Evolutionary conservation across 129 eudicot genomes (phyloP), one percentile per base, ranked within the genome.

Genomic region (Deinandra increscens): DNA sequence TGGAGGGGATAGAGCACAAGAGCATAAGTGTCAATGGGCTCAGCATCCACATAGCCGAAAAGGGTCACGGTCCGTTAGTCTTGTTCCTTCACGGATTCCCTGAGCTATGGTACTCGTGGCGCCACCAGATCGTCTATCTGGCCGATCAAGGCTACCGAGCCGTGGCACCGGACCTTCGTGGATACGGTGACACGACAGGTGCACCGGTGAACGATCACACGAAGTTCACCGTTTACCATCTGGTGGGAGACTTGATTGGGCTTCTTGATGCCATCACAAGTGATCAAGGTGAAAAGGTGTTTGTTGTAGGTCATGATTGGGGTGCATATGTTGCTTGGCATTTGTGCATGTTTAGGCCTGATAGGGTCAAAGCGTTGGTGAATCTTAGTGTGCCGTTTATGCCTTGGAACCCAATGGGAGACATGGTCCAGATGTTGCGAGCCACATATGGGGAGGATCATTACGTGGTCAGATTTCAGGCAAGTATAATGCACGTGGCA

Each of bases 251-350:
- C 41, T 45, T 84, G 56, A 69, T 78, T 29, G 85, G 79, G 23
- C 81, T 80, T 53, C 51, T 84, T 43, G 85, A 77, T 56, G 81
- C 82, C 5, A 56, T 84, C 61, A 75, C 79, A 6, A 72, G 62
- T 5, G 64, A 78, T n/a, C n/a, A n/a, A 7, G 71, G 70, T 11
- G 85, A 81, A 23, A 81, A 81, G 68, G 84, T 76, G 73, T 77
- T 79, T 41, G 85, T 81, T 50, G 88, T 83, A 14, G 87, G 87
- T 22, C 87, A 79, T 62, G 87, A 83, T 46, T 83, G 87, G 84
- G 87, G 87, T 31, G 87, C 84, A 0, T 6, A 10, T 0, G 14
- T 83, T 8, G 80, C 84, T 56, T 83, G 88, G 88, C 19, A 72
- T 56, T 37, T 83, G 62, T 64, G 82, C 71, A 13, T 83, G 80